Conservation (phyloP, 768 basidiomycete genomes). For the Hygrophoropsis aurantiaca region DNA sequence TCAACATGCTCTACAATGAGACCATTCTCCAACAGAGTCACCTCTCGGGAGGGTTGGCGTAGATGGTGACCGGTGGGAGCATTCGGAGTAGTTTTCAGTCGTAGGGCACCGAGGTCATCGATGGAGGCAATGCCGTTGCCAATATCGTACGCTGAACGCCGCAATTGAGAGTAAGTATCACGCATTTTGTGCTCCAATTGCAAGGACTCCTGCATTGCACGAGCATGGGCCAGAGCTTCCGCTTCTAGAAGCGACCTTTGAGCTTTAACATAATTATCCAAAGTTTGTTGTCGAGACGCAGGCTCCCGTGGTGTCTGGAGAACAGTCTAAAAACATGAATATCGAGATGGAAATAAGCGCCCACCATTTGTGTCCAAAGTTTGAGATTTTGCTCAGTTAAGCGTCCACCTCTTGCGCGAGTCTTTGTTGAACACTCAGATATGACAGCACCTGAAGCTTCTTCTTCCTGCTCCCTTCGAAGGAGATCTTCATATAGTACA, state of each 20-base stretch:
- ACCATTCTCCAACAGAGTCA: slow-evolving; percentile 83
- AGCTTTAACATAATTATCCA: slow-evolving; percentile 78
- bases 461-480: slow-evolving; percentile 70
- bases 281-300: slow-evolving; percentile 76
- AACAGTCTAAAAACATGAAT: slow-evolving; percentile 8
- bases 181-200: slow-evolving; percentile 75
- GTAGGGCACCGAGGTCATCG: slow-evolving; percentile 65
- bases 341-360: slow-evolving; percentile 26
- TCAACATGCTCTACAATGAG: slow-evolving; percentile 89
- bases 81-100: slow-evolving; percentile 51
- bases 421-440: slow-evolving; percentile 55
- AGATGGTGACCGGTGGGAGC: slow-evolving; percentile 34
- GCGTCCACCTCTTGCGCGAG: slow-evolving; percentile 62
- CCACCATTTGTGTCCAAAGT: slow-evolving; percentile 75
- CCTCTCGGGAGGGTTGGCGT: slow-evolving; percentile 63
- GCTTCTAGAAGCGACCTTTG: slow-evolving; percentile 82
- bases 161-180: slow-evolving; percentile 76
- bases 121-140: slow-evolving; percentile 45
- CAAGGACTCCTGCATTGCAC: slow-evolving; percentile 75
- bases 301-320: slow-evolving; percentile 88
- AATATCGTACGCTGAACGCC: slow-evolving; percentile 75
- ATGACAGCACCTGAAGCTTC: slow-evolving; percentile 47
- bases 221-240: slow-evolving; percentile 75
- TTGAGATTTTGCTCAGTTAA: slow-evolving; percentile 78
- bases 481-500: slow-evolving; percentile 72